phyloP scores from a whole-genome alignment of 78 protist genomes.

The Pigoraptor vietnamica region DNA sequence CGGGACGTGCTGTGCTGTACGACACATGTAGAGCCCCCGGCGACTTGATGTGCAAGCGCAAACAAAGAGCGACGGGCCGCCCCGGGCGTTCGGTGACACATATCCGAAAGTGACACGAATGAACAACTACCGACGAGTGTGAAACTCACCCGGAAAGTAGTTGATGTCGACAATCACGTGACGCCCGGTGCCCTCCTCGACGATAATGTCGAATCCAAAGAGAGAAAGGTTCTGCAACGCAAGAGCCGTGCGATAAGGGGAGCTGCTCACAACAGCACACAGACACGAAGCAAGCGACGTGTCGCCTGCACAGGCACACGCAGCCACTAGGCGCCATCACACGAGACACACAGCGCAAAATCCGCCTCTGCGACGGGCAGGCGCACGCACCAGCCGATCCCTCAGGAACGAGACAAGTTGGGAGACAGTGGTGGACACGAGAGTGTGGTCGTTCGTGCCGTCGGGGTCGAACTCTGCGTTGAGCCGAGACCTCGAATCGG shows the following conservation, averaged over 20 bases:
- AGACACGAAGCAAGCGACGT: too few relatives aligned
- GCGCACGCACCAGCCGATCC: neutral
- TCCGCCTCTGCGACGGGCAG: neutral
- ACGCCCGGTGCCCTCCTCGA: neutral
- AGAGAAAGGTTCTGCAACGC: neutral
- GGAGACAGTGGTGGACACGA: neutral
- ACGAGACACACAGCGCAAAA: neutral
- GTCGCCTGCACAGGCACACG: too few relatives aligned
- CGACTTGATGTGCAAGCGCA: neutral
- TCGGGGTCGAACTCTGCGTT: neutral
- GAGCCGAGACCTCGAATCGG: neutral
- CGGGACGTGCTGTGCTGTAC: neutral
- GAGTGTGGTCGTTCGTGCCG: neutral
- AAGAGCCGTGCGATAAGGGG: too few relatives aligned
- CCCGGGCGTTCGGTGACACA: too few relatives aligned
- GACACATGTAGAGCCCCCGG: neutral
- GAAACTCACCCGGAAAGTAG: neutral
- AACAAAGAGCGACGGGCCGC: neutral
- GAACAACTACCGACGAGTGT: neutral
- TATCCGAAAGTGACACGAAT: too few relatives aligned
- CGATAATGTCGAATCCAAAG: neutral
- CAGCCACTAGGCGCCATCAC: too few relatives aligned
- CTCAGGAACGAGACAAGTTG: neutral
- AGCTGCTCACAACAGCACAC: too few relatives aligned
- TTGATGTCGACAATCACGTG: neutral